Conservation (phyloP, 768 basidiomycete species). For the Leccinum obscurum region DNA sequence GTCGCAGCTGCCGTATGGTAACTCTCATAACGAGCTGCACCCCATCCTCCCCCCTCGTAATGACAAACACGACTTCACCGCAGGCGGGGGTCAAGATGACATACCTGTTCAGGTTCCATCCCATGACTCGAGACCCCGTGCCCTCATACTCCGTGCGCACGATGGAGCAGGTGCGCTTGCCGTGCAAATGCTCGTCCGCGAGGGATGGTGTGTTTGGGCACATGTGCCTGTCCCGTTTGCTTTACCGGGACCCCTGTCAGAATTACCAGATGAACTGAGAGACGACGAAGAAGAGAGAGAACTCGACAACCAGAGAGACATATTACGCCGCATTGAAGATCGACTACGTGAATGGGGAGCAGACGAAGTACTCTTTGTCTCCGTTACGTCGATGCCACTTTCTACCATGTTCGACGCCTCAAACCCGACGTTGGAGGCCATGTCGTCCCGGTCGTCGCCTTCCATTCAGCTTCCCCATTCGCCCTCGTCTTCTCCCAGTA, state of each 20-base stretch:
- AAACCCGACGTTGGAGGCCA: conserved; percentile 17
- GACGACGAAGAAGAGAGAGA: conserved; percentile 35
- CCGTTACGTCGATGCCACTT: conserved; percentile 23
- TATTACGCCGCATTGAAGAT: conserved; percentile 50
- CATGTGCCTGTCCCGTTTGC: conserved; percentile 50
- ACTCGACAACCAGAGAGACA: conserved; percentile 40
- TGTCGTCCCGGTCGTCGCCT: conserved; percentile 25
- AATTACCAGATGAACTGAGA: conserved; percentile 32
- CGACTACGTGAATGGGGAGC: conserved; percentile 68
- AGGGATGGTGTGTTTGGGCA: conserved; percentile 75
- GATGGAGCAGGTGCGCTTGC: conserved; percentile 76
- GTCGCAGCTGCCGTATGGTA: conserved; percentile 24
- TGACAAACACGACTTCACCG: conserved; percentile 27
- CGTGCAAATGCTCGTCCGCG: conserved; percentile 69
- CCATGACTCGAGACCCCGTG: conserved; percentile 34
- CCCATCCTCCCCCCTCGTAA: conserved; percentile 28
- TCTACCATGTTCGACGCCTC: conserved; percentile 27
- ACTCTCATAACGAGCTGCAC: conserved; percentile 29
- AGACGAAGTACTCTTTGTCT: conserved; percentile 72
- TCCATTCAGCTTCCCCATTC: conserved; percentile 28
- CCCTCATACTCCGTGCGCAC: conserved; percentile 72
- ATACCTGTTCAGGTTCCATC: conserved; percentile 1
- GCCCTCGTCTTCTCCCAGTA: conserved; percentile 31
- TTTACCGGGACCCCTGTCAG: conserved; percentile 37
- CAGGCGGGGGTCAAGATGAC: conserved; percentile 27